Conservation (phyloP, 1,284 basidiomycete genomes). For the Cutaneotrichosporon cyanovorans region DNA sequence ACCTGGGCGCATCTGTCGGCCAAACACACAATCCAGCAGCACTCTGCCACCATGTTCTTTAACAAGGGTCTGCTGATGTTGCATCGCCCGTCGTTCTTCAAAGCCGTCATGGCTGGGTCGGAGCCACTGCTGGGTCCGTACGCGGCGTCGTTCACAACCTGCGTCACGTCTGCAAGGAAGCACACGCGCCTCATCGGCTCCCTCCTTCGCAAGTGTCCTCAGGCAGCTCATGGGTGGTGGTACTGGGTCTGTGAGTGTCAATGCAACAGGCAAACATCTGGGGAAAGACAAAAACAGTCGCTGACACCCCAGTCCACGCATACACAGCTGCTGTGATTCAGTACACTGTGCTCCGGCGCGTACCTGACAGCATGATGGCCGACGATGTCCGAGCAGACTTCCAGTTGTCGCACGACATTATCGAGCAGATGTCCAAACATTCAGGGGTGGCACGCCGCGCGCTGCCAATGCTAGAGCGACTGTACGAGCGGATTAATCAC, state of each 20-base stretch:
- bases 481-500: slow-evolving; percentile 9
- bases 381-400: slow-evolving; percentile 22
- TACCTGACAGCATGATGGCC: slow-evolving; percentile 21
- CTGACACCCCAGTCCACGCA: slow-evolving; percentile 18
- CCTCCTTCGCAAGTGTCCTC: slow-evolving; percentile 9
- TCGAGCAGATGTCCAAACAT: slow-evolving; percentile 17
- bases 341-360: slow-evolving; percentile 17
- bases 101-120: slow-evolving; percentile 13
- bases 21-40: slow-evolving; percentile 20
- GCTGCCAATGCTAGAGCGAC: slow-evolving; percentile 11
- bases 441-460: slow-evolving; percentile 15
- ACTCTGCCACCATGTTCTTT: slow-evolving; percentile 21
- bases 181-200: slow-evolving; percentile 19
- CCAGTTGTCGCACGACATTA: slow-evolving; percentile 11
- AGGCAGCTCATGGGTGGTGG: slow-evolving; percentile 21
- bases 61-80: slow-evolving; percentile 22
- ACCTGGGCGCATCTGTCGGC: slow-evolving; percentile 1
- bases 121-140: slow-evolving; percentile 19
- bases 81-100: slow-evolving; percentile 22
- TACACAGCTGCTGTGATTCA: slow-evolving; percentile 25
- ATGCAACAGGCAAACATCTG: too few relatives aligned
- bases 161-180: slow-evolving; percentile 19
- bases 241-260: slow-evolving; percentile 20
- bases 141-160: slow-evolving; percentile 22
- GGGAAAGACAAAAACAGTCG: too few relatives aligned